These are phyloP conservation scores for Malassezia vespertilionis DNA, from an alignment of 1,284 basidiomycete genomes.

Conservation along the genomic window DNA sequence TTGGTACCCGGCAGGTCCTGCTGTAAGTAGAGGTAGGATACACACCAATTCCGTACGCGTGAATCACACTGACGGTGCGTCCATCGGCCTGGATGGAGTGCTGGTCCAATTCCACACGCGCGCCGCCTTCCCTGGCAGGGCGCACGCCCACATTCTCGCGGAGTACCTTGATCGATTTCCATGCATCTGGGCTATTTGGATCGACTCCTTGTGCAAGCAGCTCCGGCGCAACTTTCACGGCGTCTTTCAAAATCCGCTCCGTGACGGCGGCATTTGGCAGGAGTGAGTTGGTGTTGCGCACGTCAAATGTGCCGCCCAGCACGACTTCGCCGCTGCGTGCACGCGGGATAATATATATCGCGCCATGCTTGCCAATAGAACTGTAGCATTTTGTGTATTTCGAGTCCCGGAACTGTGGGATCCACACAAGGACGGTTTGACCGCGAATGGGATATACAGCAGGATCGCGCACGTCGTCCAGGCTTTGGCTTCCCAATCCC, in stretches of 20 bases:
- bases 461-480: slow-evolving; percentile 54
- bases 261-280: slow-evolving; percentile 50
- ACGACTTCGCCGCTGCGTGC: slow-evolving; percentile 51
- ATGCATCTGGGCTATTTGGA: slow-evolving; percentile 16
- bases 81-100: background rate
- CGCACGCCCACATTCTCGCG: slow-evolving; percentile 30
- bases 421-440: slow-evolving; percentile 67
- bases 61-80: slow-evolving; percentile 20
- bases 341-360: slow-evolving; percentile 55
- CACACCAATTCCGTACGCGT: slow-evolving; percentile 33
- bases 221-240: slow-evolving; percentile 23
- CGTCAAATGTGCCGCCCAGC: slow-evolving; percentile 55
- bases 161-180: slow-evolving; percentile 24
- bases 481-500: slow-evolving; percentile 44
- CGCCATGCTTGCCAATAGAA: slow-evolving; percentile 19
- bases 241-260: slow-evolving; percentile 51
- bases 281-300: slow-evolving; percentile 17
- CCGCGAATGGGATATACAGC: slow-evolving; percentile 74
- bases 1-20: slow-evolving; percentile 36
- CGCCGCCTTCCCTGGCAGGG: slow-evolving; percentile 28
- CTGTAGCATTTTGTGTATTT: slow-evolving; percentile 21
- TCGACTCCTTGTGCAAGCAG: slow-evolving; percentile 20
- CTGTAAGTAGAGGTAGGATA: background rate
- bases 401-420: slow-evolving; percentile 52
- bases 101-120: slow-evolving; percentile 23